Evolutionary conservation across 306 rosid genomes (phyloP).

Genomic region (Cucurbita maxima): DNA sequence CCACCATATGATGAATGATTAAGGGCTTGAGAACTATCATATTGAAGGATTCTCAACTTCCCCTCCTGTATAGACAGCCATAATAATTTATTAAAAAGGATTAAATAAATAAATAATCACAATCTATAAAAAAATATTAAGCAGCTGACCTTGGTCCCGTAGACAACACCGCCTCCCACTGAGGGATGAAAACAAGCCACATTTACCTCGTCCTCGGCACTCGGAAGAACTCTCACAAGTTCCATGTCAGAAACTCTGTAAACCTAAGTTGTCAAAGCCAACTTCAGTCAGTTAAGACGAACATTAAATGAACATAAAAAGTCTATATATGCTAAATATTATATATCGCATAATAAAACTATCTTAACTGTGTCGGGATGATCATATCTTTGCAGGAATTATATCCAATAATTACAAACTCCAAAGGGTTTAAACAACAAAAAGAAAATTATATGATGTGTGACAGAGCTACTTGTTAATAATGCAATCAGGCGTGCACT

Average conservation of each 20-base stretch:
- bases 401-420: neutral
- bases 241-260: constrained; percentile 96
- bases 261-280: constrained; percentile 40
- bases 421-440: no score
- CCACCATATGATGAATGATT: constrained; percentile 14
- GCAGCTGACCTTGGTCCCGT: constrained; percentile 77
- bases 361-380: neutral
- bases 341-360: neutral
- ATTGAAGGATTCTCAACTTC: constrained; percentile 64
- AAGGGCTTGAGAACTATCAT: constrained; percentile 21
- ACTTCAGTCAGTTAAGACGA: neutral
- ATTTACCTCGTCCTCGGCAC: constrained; percentile 97
- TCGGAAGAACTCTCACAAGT: constrained; percentile 93
- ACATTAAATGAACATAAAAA: neutral
- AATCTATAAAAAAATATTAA: neutral
- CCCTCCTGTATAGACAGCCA: constrained; percentile 66
- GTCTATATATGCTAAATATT: neutral
- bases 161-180: constrained; percentile 96
- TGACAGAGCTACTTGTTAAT: no score
- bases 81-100: neutral
- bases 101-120: neutral
- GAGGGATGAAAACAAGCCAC: constrained; percentile 98
- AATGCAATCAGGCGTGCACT: no score
- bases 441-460: no score
- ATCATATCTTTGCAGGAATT: neutral